phyloP scores from a whole-genome alignment of 108 stramenopile species.

The Seminavis robusta region DNA sequence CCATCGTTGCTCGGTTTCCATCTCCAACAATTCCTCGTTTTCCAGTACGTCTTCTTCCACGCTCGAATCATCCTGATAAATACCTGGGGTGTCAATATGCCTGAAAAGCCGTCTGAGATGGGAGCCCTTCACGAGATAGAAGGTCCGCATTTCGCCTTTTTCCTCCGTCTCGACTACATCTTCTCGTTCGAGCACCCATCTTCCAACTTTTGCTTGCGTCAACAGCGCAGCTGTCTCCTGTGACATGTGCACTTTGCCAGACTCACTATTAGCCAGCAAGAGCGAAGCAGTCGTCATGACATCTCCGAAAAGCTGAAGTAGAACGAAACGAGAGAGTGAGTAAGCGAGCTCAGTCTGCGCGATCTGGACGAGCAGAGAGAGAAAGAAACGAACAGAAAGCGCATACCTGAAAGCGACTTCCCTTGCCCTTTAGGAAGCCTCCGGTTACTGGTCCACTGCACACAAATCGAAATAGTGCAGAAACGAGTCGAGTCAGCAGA shows the following conservation, averaged over 20 bases:
- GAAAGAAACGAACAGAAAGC: too few relatives aligned
- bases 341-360: too few relatives aligned
- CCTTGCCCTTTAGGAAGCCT: conserved; percentile 6
- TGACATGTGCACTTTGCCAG: conserved; percentile 7
- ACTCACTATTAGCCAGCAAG: neutral
- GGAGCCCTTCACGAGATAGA: neutral
- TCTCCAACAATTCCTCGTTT: too few relatives aligned
- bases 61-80: too few relatives aligned
- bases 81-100: too few relatives aligned
- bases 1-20: neutral
- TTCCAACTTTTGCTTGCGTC: neutral
- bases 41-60: neutral
- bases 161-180: neutral
- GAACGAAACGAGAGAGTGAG: too few relatives aligned
- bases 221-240: conserved; percentile 6
- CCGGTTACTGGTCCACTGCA: conserved; percentile 19
- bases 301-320: conserved; percentile 17
- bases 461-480: too few relatives aligned
- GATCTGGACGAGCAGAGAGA: too few relatives aligned
- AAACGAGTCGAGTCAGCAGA: too few relatives aligned
- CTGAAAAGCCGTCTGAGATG: neutral
- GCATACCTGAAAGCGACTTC: conserved; percentile 5
- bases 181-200: conserved; percentile 7
- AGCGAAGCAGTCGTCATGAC: conserved; percentile 9
- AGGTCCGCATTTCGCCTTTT: conserved; percentile 16